Evolutionary conservation across 176 grass and related monocot species (phyloP), one percentile per base, ranked within the genome.

Genomic region (Avena eriantha): DNA sequence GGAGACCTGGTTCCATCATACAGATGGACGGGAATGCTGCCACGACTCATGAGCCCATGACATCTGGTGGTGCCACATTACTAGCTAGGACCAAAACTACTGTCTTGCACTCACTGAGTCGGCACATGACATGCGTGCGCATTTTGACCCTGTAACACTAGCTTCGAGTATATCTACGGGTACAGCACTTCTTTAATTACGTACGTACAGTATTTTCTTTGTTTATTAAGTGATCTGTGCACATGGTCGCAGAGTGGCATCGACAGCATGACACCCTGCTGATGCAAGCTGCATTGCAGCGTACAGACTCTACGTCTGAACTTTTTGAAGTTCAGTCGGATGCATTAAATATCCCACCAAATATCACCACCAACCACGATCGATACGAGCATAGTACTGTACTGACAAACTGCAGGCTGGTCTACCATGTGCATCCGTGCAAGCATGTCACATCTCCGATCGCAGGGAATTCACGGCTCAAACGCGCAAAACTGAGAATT

Each of bases 281-380:
- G 75, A 69, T 43, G 68, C 45, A 47, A 41, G 39, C 39, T 8
- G 39, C 39, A 41, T 41, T 41, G 39, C 39, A 41, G 39, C 0
- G 29, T 41, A 19, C 48, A 15, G 73, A 76, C 24, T 3, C 41
- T 9, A 1, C 1, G 14, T 54, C 16, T 76, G 73, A 53, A 76
- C 14, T 49, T 47, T 24, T 14, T 3, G 0, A 19, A 21, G 18
- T 78, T 70, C 39, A 41, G 39, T 69, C 18, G 3, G 21, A 1
- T n/a, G 51, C 73, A 71, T 83, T 59, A 6, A 4, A 59, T 69
- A 39, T 65, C n/a, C 29, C 35, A 33, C 23, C n/a, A 46, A 77
- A 67, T 67, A 65, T 74, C 58, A 19, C 46, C 86, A 88, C 79
- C 71, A 68, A 77, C 50, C 72, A 18, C 46, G 46, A 31, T 66